phyloP scores from a whole-genome alignment of 768 basidiomycete genomes.

The Sistotremastrum suecicum region DNA sequence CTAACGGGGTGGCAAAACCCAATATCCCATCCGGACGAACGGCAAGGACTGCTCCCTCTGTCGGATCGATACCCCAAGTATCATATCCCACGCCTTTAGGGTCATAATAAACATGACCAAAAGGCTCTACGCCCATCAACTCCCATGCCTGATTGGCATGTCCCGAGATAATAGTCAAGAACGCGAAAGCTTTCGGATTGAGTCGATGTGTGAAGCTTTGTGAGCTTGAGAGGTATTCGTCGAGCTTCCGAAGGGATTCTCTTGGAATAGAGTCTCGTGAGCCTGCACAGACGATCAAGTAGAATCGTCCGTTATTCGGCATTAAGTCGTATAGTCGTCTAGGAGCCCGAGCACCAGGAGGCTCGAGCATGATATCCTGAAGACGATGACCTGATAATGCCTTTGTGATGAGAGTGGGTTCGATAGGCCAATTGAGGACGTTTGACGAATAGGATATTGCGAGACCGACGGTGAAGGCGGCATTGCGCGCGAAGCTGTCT shows the following conservation, averaged over 20 bases:
- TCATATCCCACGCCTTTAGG: constrained; percentile 5
- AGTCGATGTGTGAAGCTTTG: background rate
- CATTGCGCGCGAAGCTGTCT: constrained; percentile 3
- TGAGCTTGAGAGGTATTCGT: constrained; percentile 1
- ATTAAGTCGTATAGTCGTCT: constrained; percentile 5
- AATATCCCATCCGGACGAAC: constrained; percentile 9
- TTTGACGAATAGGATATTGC: constrained; percentile 6
- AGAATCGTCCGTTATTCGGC: constrained; percentile 7
- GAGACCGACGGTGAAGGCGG: constrained; percentile 10
- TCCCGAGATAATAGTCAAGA: constrained; percentile 1
- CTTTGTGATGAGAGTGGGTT: background rate
- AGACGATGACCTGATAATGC: background rate
- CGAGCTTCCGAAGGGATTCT: background rate
- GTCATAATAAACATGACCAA: constrained; percentile 7
- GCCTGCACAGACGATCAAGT: constrained; percentile 8
- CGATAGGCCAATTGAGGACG: constrained; percentile 1
- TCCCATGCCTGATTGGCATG: background rate
- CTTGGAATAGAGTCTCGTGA: constrained; percentile 1
- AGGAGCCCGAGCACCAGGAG: constrained; percentile 3
- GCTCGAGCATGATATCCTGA: constrained; percentile 6
- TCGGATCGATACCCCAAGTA: constrained; percentile 7
- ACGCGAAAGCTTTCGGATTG: background rate
- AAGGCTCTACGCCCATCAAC: constrained; percentile 1
- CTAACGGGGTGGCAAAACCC: constrained; percentile 3
- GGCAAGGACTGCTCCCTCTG: constrained; percentile 6